Conservation (phyloP, 495 filamentous ascomycete genomes). For the Penicillium odoratum region DNA sequence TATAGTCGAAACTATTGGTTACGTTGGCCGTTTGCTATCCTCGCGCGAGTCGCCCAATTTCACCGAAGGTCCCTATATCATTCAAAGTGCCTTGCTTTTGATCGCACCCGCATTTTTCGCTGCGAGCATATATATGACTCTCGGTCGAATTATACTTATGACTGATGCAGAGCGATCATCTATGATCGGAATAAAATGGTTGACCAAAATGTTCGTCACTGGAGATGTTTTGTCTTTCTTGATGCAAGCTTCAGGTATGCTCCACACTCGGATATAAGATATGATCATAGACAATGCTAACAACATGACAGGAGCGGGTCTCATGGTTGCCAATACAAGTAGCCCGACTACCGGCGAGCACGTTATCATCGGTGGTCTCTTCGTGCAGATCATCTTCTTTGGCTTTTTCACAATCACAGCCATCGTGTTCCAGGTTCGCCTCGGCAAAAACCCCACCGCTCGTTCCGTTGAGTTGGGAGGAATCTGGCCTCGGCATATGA, state of each 20-base stretch:
- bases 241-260: slow-evolving; percentile 36
- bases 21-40: slow-evolving; percentile 37
- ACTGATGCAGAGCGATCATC: slow-evolving; percentile 42
- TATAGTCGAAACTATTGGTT: slow-evolving; percentile 45
- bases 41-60: slow-evolving; percentile 28
- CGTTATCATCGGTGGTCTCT: slow-evolving; percentile 49
- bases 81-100: slow-evolving; percentile 52
- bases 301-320: slow-evolving; percentile 28
- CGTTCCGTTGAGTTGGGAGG: slow-evolving; percentile 18
- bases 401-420: slow-evolving; percentile 51
- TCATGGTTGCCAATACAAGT: slow-evolving; percentile 28
- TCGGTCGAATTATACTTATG: slow-evolving; percentile 51
- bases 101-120: slow-evolving; percentile 54
- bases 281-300: neutral
- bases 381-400: slow-evolving; percentile 56
- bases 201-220: slow-evolving; percentile 47
- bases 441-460: slow-evolving; percentile 24
- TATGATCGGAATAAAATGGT: slow-evolving; percentile 38
- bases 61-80: slow-evolving; percentile 44
- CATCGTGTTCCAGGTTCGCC: slow-evolving; percentile 41
- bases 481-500: slow-evolving; percentile 54
- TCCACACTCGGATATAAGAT: neutral
- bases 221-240: slow-evolving; percentile 46
- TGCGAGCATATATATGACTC: slow-evolving; percentile 58
- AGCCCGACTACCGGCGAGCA: slow-evolving; percentile 25